These are phyloP conservation scores for Penicillium dipodomyicola DNA, from an alignment of 495 filamentous ascomycete genomes.

Conservation along the genomic window DNA sequence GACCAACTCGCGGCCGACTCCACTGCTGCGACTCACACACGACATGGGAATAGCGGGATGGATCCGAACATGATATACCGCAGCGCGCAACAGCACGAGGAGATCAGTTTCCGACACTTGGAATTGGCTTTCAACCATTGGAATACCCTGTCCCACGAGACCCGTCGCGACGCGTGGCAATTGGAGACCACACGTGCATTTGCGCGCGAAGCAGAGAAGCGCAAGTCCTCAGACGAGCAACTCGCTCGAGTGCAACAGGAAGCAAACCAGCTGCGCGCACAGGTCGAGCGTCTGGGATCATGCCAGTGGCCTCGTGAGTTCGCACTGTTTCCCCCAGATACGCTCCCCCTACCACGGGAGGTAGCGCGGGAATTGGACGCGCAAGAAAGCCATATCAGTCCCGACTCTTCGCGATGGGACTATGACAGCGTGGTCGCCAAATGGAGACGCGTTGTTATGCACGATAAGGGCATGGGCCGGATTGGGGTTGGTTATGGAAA, in stretches of 20 bases:
- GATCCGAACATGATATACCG: conserved; percentile 44
- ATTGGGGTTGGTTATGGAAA: conserved; percentile 33
- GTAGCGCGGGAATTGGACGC: conserved; percentile 43
- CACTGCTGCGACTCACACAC: conserved; percentile 17
- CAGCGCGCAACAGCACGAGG: conserved; percentile 55
- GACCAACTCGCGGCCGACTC: conserved; percentile 38
- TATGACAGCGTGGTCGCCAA: conserved; percentile 56
- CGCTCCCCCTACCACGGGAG: conserved; percentile 55
- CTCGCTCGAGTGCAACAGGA: conserved; percentile 67
- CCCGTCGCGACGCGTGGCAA: conserved; percentile 66
- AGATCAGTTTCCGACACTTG: conserved; percentile 62
- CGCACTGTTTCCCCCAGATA: conserved; percentile 60
- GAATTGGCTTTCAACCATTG: conserved; percentile 69
- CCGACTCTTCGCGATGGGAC: conserved; percentile 48
- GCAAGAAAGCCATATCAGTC: conserved; percentile 36
- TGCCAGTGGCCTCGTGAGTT: conserved; percentile 72
- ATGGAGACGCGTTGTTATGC: conserved; percentile 56
- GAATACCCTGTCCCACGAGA: conserved; percentile 54
- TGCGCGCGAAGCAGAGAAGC: conserved; percentile 62
- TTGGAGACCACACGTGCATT: conserved; percentile 75
- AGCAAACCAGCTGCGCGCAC: conserved; percentile 65
- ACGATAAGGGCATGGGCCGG: conserved; percentile 47
- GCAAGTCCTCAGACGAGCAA: conserved; percentile 57
- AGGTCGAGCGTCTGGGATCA: conserved; percentile 65
- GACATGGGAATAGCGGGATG: conserved; percentile 25